Conservation (phyloP, 768 basidiomycete genomes). For the Dacryopinax spathularia region DNA sequence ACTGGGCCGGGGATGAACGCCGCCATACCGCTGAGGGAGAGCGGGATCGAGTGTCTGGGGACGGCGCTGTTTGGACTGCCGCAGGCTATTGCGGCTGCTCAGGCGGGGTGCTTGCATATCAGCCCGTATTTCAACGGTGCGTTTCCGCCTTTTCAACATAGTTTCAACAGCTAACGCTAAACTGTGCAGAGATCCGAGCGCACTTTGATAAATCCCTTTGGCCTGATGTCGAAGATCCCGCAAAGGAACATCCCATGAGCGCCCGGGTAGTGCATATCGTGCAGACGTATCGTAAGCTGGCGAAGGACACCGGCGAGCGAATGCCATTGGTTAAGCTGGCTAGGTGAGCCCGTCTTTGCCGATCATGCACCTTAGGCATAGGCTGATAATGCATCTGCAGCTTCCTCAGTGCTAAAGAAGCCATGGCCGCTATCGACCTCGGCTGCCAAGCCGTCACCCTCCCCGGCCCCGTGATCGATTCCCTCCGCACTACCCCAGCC, state of each 20-base stretch:
- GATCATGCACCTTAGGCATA: not conserved
- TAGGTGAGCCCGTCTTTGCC: not conserved
- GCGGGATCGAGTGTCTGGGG: slow-evolving; percentile 39
- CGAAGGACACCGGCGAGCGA: not conserved
- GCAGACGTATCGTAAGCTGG: not conserved
- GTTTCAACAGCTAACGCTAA: not conserved
- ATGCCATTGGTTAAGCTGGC: not conserved
- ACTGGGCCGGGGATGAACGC: slow-evolving; percentile 40
- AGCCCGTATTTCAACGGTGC: slow-evolving; percentile 42
- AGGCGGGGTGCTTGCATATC: slow-evolving; percentile 39
- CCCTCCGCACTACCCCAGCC: not conserved
- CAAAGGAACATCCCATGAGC: not conserved
- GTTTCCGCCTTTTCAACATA: not conserved
- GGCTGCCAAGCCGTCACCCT: not conserved
- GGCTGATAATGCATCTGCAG: not conserved
- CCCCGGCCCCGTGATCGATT: not conserved
- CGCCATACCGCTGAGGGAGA: slow-evolving; percentile 31
- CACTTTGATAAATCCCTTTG: not conserved
- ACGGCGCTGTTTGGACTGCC: slow-evolving; percentile 41
- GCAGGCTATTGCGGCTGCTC: slow-evolving; percentile 42
- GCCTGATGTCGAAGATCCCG: not conserved
- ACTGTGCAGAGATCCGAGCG: not conserved
- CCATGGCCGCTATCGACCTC: not conserved
- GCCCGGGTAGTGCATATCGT: not conserved
- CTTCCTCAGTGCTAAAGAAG: not conserved